Conservation (phyloP, 495 filamentous ascomycete species). For the Tetracladium marchalianum region DNA sequence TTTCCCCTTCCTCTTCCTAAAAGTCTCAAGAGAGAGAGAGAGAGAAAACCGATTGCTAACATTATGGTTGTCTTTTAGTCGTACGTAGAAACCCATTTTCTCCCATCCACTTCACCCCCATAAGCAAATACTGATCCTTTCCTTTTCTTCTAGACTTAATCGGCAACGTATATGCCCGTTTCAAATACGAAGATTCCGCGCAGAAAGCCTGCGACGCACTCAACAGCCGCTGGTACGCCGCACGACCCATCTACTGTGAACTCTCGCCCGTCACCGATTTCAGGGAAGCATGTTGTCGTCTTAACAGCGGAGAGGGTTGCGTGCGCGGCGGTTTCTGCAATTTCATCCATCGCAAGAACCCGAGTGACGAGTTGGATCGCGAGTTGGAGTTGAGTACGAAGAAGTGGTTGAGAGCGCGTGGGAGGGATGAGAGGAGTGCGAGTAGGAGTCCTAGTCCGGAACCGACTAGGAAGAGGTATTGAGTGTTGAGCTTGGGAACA, state of each 20-base stretch:
- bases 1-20: conserved; percentile 4
- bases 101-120: neutral
- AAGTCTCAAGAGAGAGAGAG: neutral
- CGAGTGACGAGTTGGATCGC: conserved; percentile 73
- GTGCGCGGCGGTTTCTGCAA: conserved; percentile 97
- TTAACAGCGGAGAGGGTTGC: conserved; percentile 92
- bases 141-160: conserved; percentile 60
- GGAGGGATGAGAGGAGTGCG: conserved; percentile 76
- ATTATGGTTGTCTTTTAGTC: no score
- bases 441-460: conserved; percentile 67
- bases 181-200: conserved; percentile 98
- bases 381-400: conserved; percentile 82
- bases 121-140: no score
- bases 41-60: no score
- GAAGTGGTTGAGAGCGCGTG: conserved; percentile 88
- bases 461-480: conserved; percentile 60
- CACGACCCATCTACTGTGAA: conserved; percentile 95
- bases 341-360: conserved; percentile 97
- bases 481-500: conserved; percentile 12
- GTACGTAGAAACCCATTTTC: no score
- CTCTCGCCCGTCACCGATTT: conserved; percentile 95
- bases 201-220: conserved; percentile 88
- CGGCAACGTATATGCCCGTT: conserved; percentile 97
- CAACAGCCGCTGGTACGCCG: conserved; percentile 95
- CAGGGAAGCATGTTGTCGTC: conserved; percentile 90